A percentile compares a stretch with the other conserved stretches of the same genome.
These are phyloP conservation scores for Bipolaris victoriae DNA, from an alignment of 2,329 filamentous ascomycete species.

Conservation along the genomic window DNA sequence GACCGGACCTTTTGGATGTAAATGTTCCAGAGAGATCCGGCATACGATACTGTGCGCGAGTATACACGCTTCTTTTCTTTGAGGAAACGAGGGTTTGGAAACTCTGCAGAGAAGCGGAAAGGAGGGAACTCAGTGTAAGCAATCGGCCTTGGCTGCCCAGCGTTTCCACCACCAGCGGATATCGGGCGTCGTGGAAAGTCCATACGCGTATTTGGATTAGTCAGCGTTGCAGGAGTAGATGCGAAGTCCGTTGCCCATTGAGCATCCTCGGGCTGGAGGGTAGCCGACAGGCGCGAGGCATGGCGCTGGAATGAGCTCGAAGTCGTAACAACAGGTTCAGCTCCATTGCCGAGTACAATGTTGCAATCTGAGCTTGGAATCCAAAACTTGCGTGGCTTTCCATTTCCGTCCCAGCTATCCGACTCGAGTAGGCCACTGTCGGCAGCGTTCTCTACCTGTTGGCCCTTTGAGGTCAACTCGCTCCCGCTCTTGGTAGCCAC, in stretches of 20 bases:
- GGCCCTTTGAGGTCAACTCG: conserved; percentile 50
- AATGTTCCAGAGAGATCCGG: conserved; percentile 66
- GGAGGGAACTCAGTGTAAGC: conserved; percentile 63
- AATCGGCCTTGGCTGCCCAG: conserved; percentile 48
- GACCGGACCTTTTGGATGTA: conserved; percentile 66
- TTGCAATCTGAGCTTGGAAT: conserved; percentile 63
- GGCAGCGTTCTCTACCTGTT: conserved; percentile 44
- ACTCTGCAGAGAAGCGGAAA: conserved; percentile 65
- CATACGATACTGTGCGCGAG: conserved; percentile 65
- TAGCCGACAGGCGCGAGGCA: conserved; percentile 57
- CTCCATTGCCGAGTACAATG: conserved; percentile 61
- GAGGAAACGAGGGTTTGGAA: conserved; percentile 61
- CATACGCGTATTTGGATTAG: conserved; percentile 42
- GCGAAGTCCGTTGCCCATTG: conserved; percentile 63
- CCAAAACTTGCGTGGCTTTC: conserved; percentile 63
- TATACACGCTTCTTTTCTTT: conserved; percentile 67
- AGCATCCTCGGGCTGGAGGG: conserved; percentile 60
- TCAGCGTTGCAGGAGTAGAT: conserved; percentile 52
- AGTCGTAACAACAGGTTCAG: conserved; percentile 59
- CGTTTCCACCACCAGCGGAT: conserved; percentile 45
- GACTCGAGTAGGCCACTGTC: conserved; percentile 51
- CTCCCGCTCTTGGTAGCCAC: conserved; percentile 30
- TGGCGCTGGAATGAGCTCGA: conserved; percentile 54
- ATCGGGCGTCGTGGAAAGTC: conserved; percentile 41
- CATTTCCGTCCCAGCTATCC: conserved; percentile 61